A percentile compares a stretch with the other conserved stretches of the same genome.
These are phyloP conservation scores for Penicillium ucsense DNA, from an alignment of 495 filamentous ascomycete species.

Conservation along the genomic window DNA sequence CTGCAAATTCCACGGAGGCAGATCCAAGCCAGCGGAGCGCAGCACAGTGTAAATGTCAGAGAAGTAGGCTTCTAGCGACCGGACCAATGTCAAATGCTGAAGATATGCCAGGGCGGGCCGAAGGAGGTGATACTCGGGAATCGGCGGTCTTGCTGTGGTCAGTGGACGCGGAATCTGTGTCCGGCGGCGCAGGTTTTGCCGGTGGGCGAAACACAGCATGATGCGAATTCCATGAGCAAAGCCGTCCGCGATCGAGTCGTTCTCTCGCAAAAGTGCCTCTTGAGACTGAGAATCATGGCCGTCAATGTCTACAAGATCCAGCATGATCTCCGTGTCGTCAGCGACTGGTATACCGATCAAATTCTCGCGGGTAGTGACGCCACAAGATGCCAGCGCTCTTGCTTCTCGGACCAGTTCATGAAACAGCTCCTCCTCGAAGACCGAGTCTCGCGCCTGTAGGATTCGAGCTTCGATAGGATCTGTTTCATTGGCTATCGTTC, in stretches of 20 bases:
- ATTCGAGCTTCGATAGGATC: slow-evolving; percentile 55
- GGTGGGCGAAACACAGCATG: slow-evolving; percentile 62
- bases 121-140: slow-evolving; percentile 50
- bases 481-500: slow-evolving; percentile 18
- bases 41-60: slow-evolving; percentile 25
- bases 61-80: slow-evolving; percentile 30
- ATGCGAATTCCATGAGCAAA: slow-evolving; percentile 53
- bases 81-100: slow-evolving; percentile 44
- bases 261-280: slow-evolving; percentile 4
- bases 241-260: slow-evolving; percentile 41
- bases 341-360: slow-evolving; percentile 48
- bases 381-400: slow-evolving; percentile 52
- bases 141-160: slow-evolving; percentile 35
- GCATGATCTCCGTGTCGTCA: slow-evolving; percentile 42
- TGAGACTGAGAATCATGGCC: slow-evolving; percentile 14
- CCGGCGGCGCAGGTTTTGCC: slow-evolving; percentile 53
- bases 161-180: slow-evolving; percentile 52
- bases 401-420: slow-evolving; percentile 81
- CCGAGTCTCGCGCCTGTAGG: slow-evolving; percentile 71
- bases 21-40: slow-evolving; percentile 29
- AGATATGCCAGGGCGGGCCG: slow-evolving; percentile 56
- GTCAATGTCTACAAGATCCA: slow-evolving; percentile 58
- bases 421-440: slow-evolving; percentile 91
- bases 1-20: slow-evolving; percentile 20
- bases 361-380: slow-evolving; percentile 52